A percentile compares a stretch with the other conserved stretches of the same genome.
Conservation (phyloP, 1,284 basidiomycete species). For the Fomitopsis palustris region DNA sequence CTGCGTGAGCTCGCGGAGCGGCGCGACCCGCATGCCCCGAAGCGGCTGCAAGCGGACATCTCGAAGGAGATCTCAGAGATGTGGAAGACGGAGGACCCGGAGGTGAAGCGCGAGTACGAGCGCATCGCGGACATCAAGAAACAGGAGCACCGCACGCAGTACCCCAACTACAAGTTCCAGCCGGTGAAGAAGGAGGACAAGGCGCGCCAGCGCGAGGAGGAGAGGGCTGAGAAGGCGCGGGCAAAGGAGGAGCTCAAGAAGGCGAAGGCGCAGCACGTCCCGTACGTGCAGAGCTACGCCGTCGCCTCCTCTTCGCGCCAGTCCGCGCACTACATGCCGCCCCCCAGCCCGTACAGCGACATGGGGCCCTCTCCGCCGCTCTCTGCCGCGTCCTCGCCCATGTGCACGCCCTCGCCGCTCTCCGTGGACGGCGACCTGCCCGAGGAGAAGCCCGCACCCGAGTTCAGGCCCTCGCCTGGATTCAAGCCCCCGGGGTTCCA, state of each 20-base stretch:
- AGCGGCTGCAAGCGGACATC: slow-evolving; percentile 66
- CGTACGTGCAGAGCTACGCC: slow-evolving; percentile 7
- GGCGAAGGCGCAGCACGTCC: slow-evolving; percentile 7
- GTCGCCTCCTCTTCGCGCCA: slow-evolving; percentile 5
- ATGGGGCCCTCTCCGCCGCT: slow-evolving; percentile 21
- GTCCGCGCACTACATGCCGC: slow-evolving; percentile 1
- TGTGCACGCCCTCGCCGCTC: slow-evolving; percentile 4
- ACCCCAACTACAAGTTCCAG: slow-evolving; percentile 73
- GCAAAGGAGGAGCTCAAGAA: slow-evolving; percentile 27
- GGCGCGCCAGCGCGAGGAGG: slow-evolving; percentile 41
- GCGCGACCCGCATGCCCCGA: slow-evolving; percentile 30
- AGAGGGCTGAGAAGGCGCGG: slow-evolving; percentile 42
- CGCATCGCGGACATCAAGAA: slow-evolving; percentile 66
- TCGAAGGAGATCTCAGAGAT: slow-evolving; percentile 66
- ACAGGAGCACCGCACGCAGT: slow-evolving; percentile 56
- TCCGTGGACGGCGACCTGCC: background rate
- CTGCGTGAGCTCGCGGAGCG: slow-evolving; percentile 39
- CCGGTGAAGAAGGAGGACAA: slow-evolving; percentile 70
- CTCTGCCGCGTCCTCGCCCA: slow-evolving; percentile 20
- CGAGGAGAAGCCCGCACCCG: background rate
- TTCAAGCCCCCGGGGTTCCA: background rate
- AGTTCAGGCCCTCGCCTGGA: background rate
- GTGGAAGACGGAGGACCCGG: slow-evolving; percentile 63
- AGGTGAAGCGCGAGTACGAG: slow-evolving; percentile 63
- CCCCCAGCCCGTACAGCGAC: slow-evolving; percentile 10